These are phyloP conservation scores for Centaurea solstitialis DNA, from an alignment of 129 eudicot species.

Conservation along the genomic window DNA sequence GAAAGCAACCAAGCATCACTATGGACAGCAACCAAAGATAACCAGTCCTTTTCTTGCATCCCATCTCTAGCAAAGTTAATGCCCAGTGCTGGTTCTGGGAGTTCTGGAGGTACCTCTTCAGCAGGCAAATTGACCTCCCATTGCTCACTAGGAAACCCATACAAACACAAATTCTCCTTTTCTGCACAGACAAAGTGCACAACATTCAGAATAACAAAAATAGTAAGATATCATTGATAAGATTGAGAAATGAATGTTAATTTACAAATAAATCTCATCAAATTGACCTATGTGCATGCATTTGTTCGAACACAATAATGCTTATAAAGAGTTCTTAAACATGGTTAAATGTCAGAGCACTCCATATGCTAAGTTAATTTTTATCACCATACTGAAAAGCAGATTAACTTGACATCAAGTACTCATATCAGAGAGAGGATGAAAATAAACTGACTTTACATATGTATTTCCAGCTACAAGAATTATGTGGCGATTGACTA, in stretches of 20 bases:
- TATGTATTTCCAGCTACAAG: not conserved
- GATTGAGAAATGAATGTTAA: not conserved
- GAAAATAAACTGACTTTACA: not conserved
- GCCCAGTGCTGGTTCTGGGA: slow-evolving; percentile 91
- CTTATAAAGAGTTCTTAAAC: slow-evolving; percentile 7
- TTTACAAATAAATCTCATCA: not conserved
- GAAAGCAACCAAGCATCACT: slow-evolving; percentile 91
- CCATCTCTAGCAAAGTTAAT: slow-evolving; percentile 92
- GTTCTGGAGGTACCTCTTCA: slow-evolving; percentile 85
- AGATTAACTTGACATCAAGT: not conserved
- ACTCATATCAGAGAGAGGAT: not conserved
- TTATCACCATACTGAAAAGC: not conserved
- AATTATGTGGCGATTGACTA: not conserved
- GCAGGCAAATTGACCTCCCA: slow-evolving; percentile 96
- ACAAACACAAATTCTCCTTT: slow-evolving; percentile 80
- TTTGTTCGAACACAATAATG: not conserved
- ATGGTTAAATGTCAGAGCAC: not conserved
- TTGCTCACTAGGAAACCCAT: slow-evolving; percentile 83
- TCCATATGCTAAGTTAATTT: not conserved
- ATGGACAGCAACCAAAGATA: slow-evolving; percentile 82
- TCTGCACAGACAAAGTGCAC: slow-evolving; percentile 40
- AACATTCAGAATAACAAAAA: not conserved
- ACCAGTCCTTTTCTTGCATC: slow-evolving; percentile 89
- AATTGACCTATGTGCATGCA: not conserved
- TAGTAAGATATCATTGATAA: not conserved